These are phyloP conservation scores for Salicornia ramosissima DNA, from an alignment of 148 eudicot genomes.

Conservation along the genomic window DNA sequence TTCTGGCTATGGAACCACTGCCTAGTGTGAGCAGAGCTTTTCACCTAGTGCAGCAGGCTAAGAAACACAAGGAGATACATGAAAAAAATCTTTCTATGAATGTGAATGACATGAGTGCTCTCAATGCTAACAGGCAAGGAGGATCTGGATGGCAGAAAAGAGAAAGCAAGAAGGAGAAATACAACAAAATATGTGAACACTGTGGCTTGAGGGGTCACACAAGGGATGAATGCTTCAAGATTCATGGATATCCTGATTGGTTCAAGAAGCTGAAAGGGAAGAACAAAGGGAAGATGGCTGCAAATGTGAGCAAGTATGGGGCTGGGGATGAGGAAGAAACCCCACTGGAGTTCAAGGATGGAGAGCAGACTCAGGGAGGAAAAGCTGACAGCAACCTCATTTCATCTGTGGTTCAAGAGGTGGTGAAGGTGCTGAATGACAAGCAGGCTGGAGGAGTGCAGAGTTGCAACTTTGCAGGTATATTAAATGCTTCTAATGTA, in stretches of 20 bases:
- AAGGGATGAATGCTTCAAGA: not conserved
- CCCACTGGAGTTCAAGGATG: not conserved
- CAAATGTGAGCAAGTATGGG: not conserved
- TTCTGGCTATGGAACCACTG: not conserved
- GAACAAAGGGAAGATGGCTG: not conserved
- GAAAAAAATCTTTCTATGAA: not conserved
- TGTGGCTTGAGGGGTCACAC: not conserved
- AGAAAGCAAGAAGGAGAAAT: not conserved
- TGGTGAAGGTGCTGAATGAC: not conserved
- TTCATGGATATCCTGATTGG: not conserved
- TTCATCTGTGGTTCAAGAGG: not conserved
- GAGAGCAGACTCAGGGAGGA: not conserved
- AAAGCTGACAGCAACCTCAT: too few species aligned
- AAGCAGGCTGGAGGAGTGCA: too few species aligned
- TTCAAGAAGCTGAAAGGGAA: not conserved
- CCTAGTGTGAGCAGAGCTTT: not conserved
- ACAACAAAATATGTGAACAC: not conserved
- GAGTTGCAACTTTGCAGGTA: too few species aligned
- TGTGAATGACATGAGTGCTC: not conserved
- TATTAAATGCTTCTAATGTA: too few species aligned
- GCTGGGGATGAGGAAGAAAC: not conserved
- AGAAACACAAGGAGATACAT: not conserved
- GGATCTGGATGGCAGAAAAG: not conserved
- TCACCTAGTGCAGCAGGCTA: not conserved
- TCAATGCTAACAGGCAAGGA: not conserved